A percentile compares a stretch with the other conserved stretches of the same genome.
phyloP scores from a whole-genome alignment of 2,329 filamentous ascomycete species.

The Acrocalymma vagum region DNA sequence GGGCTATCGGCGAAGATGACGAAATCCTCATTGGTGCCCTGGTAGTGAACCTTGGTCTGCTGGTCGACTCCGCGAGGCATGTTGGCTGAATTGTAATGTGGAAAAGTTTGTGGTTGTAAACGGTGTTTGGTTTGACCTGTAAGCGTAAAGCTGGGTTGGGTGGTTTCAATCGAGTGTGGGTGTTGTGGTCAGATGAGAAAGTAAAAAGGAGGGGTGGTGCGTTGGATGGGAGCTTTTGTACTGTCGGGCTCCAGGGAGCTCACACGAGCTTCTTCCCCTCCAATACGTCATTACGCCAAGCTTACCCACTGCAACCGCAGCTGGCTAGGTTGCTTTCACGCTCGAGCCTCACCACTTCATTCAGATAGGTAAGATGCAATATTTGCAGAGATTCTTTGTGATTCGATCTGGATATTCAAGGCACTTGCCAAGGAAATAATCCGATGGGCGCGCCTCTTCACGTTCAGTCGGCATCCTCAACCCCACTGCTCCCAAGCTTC shows the following conservation, averaged over 20 bases:
- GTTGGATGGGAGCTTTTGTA: constrained; percentile 49
- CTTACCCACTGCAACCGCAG: too few species aligned
- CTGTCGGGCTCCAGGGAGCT: too few species aligned
- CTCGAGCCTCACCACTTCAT: too few species aligned
- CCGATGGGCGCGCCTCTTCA: too few species aligned
- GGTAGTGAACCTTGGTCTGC: constrained; percentile 84
- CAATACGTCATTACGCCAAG: too few species aligned
- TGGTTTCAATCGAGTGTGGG: constrained; percentile 1
- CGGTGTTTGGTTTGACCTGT: constrained; percentile 7
- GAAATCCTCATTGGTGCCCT: constrained; percentile 76
- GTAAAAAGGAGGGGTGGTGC: constrained; percentile 28
- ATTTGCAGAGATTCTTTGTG: too few species aligned
- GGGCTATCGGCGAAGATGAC: constrained; percentile 70
- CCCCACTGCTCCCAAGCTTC: constrained; percentile 7
- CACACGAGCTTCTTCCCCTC: too few species aligned
- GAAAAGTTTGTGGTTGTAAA: constrained; percentile 7
- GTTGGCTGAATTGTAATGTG: constrained; percentile 6
- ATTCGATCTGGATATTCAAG: too few species aligned
- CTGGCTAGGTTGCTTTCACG: too few species aligned
- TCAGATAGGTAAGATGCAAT: too few species aligned
- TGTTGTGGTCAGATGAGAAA: constrained; percentile 5
- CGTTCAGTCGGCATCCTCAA: too few species aligned
- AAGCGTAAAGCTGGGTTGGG: neutral
- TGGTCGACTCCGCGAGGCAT: constrained; percentile 59
- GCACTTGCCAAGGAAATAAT: too few species aligned